These are phyloP conservation scores for Colletotrichum sp. DNA, from an alignment of 2,329 filamentous ascomycete genomes.

Conservation along the genomic window DNA sequence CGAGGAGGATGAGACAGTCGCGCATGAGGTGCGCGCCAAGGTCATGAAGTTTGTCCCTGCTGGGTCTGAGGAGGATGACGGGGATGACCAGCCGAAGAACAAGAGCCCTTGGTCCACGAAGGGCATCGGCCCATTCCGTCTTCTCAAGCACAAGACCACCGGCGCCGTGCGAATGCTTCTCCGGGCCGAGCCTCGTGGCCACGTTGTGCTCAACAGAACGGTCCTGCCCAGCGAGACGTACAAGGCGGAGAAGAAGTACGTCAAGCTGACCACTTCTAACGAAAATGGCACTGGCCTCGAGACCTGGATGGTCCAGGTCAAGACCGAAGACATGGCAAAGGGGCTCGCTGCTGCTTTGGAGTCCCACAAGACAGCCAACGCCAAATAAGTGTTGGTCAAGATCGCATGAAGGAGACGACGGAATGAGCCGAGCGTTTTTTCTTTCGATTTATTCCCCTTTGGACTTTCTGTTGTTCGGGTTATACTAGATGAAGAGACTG, in stretches of 20 bases:
- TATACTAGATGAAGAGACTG: conserved; percentile 18
- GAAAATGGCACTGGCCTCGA: conserved; percentile 66
- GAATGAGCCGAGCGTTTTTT: conserved; percentile 1
- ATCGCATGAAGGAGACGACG: background rate
- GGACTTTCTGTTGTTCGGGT: background rate
- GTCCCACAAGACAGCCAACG: conserved; percentile 59
- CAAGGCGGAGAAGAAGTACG: conserved; percentile 63
- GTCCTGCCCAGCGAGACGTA: conserved; percentile 69
- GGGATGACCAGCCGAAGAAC: conserved; percentile 45
- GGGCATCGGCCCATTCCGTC: conserved; percentile 73
- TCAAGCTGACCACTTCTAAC: conserved; percentile 63
- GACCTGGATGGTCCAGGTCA: conserved; percentile 76
- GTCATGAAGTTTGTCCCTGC: conserved; percentile 65
- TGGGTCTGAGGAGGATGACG: conserved; percentile 48
- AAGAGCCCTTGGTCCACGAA: conserved; percentile 70
- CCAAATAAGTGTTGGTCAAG: conserved; percentile 40
- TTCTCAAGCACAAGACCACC: conserved; percentile 77
- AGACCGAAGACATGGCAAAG: conserved; percentile 62
- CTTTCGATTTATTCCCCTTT: background rate
- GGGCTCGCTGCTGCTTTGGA: conserved; percentile 13
- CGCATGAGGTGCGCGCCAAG: conserved; percentile 76
- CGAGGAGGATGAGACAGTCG: conserved; percentile 74
- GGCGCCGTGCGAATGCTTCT: conserved; percentile 72
- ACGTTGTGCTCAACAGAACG: conserved; percentile 74
- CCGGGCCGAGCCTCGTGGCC: conserved; percentile 76